Evolutionary conservation across 768 basidiomycete genomes (phyloP), one percentile per base, ranked within the genome.

Genomic region (Calocybe indica): DNA sequence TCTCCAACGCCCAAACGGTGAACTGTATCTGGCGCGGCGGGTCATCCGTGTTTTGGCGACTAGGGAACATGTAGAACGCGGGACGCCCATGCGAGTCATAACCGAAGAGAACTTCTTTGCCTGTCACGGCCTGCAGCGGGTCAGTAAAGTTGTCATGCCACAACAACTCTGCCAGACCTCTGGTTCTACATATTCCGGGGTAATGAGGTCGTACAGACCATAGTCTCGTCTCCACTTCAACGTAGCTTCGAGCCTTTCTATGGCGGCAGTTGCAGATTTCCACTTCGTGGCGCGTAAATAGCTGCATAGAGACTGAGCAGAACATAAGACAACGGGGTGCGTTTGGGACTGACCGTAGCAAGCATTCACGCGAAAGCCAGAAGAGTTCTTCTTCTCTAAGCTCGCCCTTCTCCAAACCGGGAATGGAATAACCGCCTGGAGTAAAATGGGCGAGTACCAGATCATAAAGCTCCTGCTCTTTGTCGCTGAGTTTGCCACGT

Each of bases 281-380:
- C 88, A 89, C 53, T 91, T 92, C 0, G 79, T 73, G 2, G 91
- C 91, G 37, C 89, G 82, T 34, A 89, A 64, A 62, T 83, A 92
- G 50, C 87, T 83, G 58, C 30, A 11, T 45, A 43, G 35, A 11
- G n/a, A 9, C 10, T 15, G 34, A 35, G 45, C 15, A 12, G 40
- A 8, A 6, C 33, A 49, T 2, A 42, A 7, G 33, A 15, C 29
- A 45, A 8, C 5, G 37, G 12, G 5, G 22, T 12, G 4, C 36
- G 5, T 39, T 40, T 39, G 35, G 30, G n/a, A 52, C 66, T 31
- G 51, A 84, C 74, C 89, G 73, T 37, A 86, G 69, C 36, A 91
- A 62, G 62, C 86, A 88, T 53, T 91, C 89, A 57, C 76, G 74
- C 2, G 85, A 84, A 65, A 92, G 68, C 87, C 88, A 92, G 61